Conservation (phyloP, 2,329 filamentous ascomycete species). For the Talaromyces sp. region DNA sequence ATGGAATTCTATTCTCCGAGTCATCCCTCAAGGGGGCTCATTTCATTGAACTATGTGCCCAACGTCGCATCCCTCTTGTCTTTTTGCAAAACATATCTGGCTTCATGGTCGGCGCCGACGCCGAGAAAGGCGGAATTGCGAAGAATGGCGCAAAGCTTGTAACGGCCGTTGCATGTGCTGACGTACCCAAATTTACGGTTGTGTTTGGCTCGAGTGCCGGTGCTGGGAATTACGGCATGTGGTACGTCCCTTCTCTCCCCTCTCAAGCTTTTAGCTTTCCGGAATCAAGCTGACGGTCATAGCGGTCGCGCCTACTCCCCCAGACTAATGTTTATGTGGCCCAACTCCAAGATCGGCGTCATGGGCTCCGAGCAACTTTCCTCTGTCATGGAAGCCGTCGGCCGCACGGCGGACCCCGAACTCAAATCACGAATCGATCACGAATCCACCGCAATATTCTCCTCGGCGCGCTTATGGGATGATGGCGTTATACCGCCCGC, state of each 20-base stretch:
- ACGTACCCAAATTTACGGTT: constrained; percentile 95
- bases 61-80: constrained; percentile 82
- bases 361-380: constrained; percentile 94
- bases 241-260: constrained; percentile 43
- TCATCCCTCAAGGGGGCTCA: constrained; percentile 91
- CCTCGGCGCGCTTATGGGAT: constrained; percentile 86
- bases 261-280: constrained; percentile 8
- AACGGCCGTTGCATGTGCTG: constrained; percentile 86
- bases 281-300: constrained; percentile 11
- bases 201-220: constrained; percentile 91
- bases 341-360: constrained; percentile 90
- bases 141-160: constrained; percentile 98
- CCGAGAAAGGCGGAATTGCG: constrained; percentile 90
- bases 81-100: constrained; percentile 97
- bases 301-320: constrained; percentile 88
- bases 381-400: constrained; percentile 91
- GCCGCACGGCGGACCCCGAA: constrained; percentile 73
- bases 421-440: constrained; percentile 80
- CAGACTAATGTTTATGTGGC: constrained; percentile 93
- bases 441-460: constrained; percentile 86
- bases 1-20: constrained; percentile 88
- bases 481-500: constrained; percentile 76
- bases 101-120: constrained; percentile 95
- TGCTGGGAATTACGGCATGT: constrained; percentile 98
- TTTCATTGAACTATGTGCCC: constrained; percentile 91